Base-by-base conservation (phyloP, 352 stramenopile genomes). In the Phytopythium oedochilum region DNA sequence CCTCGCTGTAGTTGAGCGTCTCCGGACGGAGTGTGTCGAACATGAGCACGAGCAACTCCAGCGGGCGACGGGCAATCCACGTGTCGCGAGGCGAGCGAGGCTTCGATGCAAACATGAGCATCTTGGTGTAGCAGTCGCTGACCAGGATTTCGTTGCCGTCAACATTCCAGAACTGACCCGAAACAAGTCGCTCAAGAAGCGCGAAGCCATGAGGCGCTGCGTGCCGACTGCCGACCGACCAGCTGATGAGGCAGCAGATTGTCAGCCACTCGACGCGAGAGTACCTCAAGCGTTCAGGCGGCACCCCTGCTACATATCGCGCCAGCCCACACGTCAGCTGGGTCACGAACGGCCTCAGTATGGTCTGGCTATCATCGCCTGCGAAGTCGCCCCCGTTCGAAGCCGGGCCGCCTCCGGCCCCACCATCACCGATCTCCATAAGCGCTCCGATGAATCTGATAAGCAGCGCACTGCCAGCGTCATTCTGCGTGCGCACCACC, bases 271-370 rank as follows among this genome's bases (percentile, higher is more conserved):
- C 70, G 46, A 72, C 69, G 1, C 66, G 71, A n/a, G 65, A 63
- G 50, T 72, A 81, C 23, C 54, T 59, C 11, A 83, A 40, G 6
- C 65, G 64, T 23, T 45, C 71, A 23, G 68, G 64, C 28, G 61
- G 26, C 18, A 78, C 48, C 22, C 68, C 36, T 5, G 61, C 35
- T 4, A 81, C 68, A 44, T 79, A 73, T 40, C 57, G 61, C 45
- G 73, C 51, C 38, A 83, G 58, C 15, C 79, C 77, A 23, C 70
- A 76, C 55, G 86, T 74, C 32, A 91, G 73, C 38, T 76, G 57
- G n/a, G 75, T 70, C 49, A 91, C 36, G 56, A 86, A 91, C 7
- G 80, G 80, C 45, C 69, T 60, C 38, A 86, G 68, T 7, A 91
- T 60, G 42, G 86, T 69, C 31, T 51, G 39, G 39, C 52, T 58